A percentile compares a stretch with the other conserved stretches of the same genome.
Evolutionary conservation across 139 green algal species (phyloP).

Genomic region (Chlorella sorokiniana): DNA sequence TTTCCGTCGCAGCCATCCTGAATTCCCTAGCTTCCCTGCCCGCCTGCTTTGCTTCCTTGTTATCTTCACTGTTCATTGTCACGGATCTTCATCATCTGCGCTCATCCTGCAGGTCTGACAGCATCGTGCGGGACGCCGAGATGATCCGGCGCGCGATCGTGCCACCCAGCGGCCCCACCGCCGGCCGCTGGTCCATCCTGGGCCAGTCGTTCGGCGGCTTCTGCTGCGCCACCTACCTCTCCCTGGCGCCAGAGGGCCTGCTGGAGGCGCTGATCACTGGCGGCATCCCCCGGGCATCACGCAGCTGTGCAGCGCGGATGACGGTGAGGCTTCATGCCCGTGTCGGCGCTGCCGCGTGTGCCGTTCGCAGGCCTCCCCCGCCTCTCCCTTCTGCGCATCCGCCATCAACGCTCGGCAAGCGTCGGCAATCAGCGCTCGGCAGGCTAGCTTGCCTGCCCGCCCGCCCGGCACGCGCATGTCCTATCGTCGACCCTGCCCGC

Average conservation of each 20-base stretch:
- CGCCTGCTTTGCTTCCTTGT: too few species aligned
- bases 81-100: background rate
- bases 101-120: constrained; percentile 77
- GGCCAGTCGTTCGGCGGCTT: constrained; percentile 97
- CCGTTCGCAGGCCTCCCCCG: too few species aligned
- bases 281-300: constrained; percentile 77
- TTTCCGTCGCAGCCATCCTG: too few species aligned
- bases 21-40: too few species aligned
- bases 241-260: constrained; percentile 64
- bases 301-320: constrained; percentile 64
- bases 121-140: constrained; percentile 91
- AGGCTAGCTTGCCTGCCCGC: background rate
- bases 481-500: background rate
- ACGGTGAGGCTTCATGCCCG: constrained; percentile 4
- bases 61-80: background rate
- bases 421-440: too few species aligned
- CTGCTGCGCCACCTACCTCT: constrained; percentile 90
- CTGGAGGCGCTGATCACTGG: constrained; percentile 72
- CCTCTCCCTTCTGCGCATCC: too few species aligned
- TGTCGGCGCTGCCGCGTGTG: too few species aligned
- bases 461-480: background rate
- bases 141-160: constrained; percentile 74
- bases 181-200: constrained; percentile 76
- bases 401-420: too few species aligned
- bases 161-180: constrained; percentile 29